A percentile compares a stretch with the other conserved stretches of the same genome.
These are phyloP conservation scores for Ceratocystis cacaofunesta DNA, from an alignment of 2,329 filamentous ascomycete genomes.

Conservation along the genomic window DNA sequence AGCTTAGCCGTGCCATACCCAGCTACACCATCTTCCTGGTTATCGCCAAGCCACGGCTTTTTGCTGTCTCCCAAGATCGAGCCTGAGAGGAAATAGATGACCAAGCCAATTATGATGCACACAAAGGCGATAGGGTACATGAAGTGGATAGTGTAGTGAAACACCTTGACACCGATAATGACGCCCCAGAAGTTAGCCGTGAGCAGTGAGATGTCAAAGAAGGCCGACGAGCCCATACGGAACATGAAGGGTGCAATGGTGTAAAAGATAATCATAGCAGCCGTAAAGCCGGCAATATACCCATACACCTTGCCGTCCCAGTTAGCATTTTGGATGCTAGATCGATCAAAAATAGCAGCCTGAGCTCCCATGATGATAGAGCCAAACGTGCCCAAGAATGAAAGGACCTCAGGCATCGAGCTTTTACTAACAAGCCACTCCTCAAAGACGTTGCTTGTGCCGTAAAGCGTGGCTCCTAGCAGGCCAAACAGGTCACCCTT, in stretches of 20 bases:
- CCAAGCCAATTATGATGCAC: conserved; percentile 70
- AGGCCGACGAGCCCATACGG: conserved; percentile 78
- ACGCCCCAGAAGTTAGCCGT: conserved; percentile 97
- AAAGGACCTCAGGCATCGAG: conserved; percentile 84
- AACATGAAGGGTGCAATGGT: conserved; percentile 72
- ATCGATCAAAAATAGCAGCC: conserved; percentile 79
- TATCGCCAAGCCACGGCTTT: conserved; percentile 87
- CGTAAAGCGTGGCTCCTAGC: conserved; percentile 79
- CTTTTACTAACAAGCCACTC: conserved; percentile 83
- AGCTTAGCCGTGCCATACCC: conserved; percentile 77
- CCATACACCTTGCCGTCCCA: conserved; percentile 58
- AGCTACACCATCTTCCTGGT: conserved; percentile 66
- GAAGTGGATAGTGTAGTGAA: conserved; percentile 66
- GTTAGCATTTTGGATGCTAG: conserved; percentile 47
- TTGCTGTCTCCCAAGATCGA: conserved; percentile 69
- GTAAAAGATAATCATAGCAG: conserved; percentile 76
- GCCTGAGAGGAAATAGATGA: conserved; percentile 76
- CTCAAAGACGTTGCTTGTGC: conserved; percentile 78
- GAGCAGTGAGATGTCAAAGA: conserved; percentile 89
- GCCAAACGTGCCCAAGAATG: conserved; percentile 77
- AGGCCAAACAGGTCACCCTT: conserved; percentile 91
- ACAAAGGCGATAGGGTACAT: conserved; percentile 95
- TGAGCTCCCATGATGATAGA: conserved; percentile 84
- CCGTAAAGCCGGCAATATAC: conserved; percentile 80
- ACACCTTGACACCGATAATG: conserved; percentile 78